These are phyloP conservation scores for Solanum etuberosum DNA, from an alignment of 257 asterid species.

Conservation along the genomic window DNA sequence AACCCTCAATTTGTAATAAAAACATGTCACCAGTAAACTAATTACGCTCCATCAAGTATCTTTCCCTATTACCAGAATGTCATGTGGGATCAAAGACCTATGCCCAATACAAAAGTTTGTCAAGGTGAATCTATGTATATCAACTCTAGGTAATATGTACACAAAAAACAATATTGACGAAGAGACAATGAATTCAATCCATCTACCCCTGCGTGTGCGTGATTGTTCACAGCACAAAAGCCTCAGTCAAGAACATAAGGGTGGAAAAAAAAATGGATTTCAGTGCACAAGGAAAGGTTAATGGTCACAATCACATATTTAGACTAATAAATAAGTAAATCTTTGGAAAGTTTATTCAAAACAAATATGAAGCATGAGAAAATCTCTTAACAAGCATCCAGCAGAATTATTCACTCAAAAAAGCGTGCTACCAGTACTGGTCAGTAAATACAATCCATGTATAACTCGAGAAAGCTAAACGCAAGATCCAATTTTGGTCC, in stretches of 20 bases:
- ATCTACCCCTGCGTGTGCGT: background rate
- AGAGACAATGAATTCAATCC: background rate
- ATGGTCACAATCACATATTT: background rate
- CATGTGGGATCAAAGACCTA: background rate
- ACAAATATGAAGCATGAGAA: background rate
- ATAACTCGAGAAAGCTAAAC: background rate
- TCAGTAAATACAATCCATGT: slow-evolving; percentile 10
- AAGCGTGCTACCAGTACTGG: slow-evolving; percentile 3
- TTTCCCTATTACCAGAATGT: background rate
- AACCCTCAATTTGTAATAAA: background rate
- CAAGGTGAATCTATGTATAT: background rate
- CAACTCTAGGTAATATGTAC: background rate
- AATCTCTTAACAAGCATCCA: slow-evolving; percentile 2
- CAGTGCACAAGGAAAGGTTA: background rate
- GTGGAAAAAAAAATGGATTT: background rate
- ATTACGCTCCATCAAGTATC: background rate
- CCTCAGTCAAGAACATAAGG: background rate
- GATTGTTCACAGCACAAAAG: background rate
- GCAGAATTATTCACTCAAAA: slow-evolving; percentile 12
- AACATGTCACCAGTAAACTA: background rate
- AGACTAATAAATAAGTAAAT: background rate
- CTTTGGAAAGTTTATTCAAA: background rate
- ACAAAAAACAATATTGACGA: background rate
- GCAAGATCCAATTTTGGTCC: background rate
- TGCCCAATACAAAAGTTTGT: background rate